These are phyloP conservation scores for Peziza echinospora DNA, from an alignment of 495 filamentous ascomycete species.

Conservation along the genomic window DNA sequence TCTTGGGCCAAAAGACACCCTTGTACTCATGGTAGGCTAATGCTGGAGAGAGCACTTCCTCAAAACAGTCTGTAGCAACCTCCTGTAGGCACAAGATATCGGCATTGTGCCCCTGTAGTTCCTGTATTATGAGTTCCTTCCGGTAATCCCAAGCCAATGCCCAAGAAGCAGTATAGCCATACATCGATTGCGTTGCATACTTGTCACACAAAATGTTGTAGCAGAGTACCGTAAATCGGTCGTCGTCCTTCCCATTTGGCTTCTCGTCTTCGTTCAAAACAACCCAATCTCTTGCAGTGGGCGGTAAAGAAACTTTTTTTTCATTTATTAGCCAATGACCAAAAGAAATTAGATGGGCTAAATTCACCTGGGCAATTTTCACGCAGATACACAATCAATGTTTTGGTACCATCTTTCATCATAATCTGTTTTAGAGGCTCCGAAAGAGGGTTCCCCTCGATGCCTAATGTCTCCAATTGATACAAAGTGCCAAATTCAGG, in stretches of 20 bases:
- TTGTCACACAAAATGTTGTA: slow-evolving; percentile 93
- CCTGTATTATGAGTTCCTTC: slow-evolving; percentile 49
- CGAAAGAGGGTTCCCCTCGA: slow-evolving; percentile 75
- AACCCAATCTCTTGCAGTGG: slow-evolving; percentile 48
- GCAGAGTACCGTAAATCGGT: slow-evolving; percentile 49
- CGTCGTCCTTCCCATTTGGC: slow-evolving; percentile 12
- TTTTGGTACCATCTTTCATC: slow-evolving; percentile 66
- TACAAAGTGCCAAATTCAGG: slow-evolving; percentile 73
- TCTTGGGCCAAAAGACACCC: slow-evolving; percentile 74
- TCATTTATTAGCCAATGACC: slow-evolving; percentile 10
- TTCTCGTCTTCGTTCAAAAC: slow-evolving; percentile 33
- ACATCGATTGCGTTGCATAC: slow-evolving; percentile 58
- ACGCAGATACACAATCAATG: slow-evolving; percentile 57
- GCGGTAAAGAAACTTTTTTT: slow-evolving; percentile 42
- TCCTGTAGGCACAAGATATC: slow-evolving; percentile 90
- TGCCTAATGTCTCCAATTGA: slow-evolving; percentile 65
- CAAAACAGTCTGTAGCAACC: slow-evolving; percentile 71
- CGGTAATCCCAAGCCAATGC: slow-evolving; percentile 73
- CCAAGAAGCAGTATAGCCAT: slow-evolving; percentile 66
- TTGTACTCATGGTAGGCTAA: slow-evolving; percentile 73
- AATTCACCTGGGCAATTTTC: slow-evolving; percentile 62
- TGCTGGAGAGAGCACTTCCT: slow-evolving; percentile 65
- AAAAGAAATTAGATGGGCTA: slow-evolving; percentile 1
- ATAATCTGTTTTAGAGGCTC: slow-evolving; percentile 50
- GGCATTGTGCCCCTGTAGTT: slow-evolving; percentile 57